Evolutionary conservation across 2,329 filamentous ascomycete genomes (phyloP).

Genomic region (Colletotrichum orchidophilum): DNA sequence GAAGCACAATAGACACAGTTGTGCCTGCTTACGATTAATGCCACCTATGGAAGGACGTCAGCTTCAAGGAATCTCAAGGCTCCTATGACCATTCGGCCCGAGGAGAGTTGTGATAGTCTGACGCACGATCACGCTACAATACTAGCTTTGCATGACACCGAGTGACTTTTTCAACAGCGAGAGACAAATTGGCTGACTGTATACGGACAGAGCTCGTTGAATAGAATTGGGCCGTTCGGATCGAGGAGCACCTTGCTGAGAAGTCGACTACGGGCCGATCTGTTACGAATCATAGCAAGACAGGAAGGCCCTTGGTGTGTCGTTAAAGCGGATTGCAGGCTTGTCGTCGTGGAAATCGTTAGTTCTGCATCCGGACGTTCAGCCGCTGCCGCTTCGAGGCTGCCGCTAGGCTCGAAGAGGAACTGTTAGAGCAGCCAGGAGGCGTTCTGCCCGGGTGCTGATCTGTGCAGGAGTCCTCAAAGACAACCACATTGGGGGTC

Average conservation of each 20-base stretch:
- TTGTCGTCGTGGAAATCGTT: not conserved
- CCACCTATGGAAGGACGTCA: not conserved
- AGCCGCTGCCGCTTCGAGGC: conserved; percentile 4
- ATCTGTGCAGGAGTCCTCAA: not conserved
- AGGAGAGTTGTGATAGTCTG: no score
- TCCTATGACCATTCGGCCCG: no score
- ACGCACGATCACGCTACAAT: no score
- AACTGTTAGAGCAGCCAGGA: not conserved
- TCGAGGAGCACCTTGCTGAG: not conserved
- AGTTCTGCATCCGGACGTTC: conserved; percentile 18
- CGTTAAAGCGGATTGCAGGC: not conserved
- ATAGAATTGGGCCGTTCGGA: no score
- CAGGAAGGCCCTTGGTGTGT: not conserved
- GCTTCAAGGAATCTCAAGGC: not conserved
- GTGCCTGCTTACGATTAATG: not conserved
- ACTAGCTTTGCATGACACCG: no score
- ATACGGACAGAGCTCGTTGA: no score
- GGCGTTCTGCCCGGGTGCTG: not conserved
- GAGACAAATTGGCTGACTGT: no score
- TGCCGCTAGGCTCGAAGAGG: conserved; percentile 12
- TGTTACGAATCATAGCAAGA: not conserved
- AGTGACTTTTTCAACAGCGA: no score
- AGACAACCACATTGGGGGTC: not conserved
- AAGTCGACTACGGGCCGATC: not conserved
- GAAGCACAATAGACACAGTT: not conserved